phyloP scores from a whole-genome alignment of 495 filamentous ascomycete species.

The Tetracladium setigerum region DNA sequence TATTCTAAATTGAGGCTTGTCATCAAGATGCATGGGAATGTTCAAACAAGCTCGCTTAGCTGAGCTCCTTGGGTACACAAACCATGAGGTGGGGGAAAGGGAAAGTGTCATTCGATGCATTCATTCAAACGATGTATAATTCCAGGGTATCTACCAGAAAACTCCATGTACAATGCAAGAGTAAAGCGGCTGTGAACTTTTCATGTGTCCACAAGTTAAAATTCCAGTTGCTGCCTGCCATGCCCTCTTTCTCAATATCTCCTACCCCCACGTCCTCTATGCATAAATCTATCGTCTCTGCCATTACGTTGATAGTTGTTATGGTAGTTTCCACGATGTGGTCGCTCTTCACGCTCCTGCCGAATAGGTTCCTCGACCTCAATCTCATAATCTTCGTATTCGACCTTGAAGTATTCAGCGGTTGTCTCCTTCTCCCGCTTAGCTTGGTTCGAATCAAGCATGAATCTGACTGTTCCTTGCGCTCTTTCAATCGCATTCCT shows the following conservation, averaged over 20 bases:
- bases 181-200: too few relatives aligned
- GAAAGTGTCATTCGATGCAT: too few relatives aligned
- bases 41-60: too few relatives aligned
- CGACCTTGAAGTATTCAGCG: slow-evolving; percentile 59
- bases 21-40: too few relatives aligned
- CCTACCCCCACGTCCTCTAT: background rate
- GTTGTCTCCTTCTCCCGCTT: slow-evolving; percentile 61
- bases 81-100: too few relatives aligned
- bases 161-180: too few relatives aligned
- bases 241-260: background rate
- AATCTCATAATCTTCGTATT: slow-evolving; percentile 70
- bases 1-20: too few relatives aligned
- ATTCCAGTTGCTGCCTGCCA: background rate
- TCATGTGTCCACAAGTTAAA: background rate
- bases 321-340: background rate
- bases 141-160: too few relatives aligned
- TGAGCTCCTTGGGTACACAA: too few relatives aligned
- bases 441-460: slow-evolving; percentile 76
- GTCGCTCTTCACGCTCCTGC: slow-evolving; percentile 3
- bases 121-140: too few relatives aligned
- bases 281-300: slow-evolving; percentile 7
- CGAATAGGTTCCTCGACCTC: slow-evolving; percentile 50
- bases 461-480: slow-evolving; percentile 77
- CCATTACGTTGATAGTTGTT: slow-evolving; percentile 2
- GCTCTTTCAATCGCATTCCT: slow-evolving; percentile 42